Conservation (phyloP, 83 land plant genomes). For the Picea abies region DNA sequence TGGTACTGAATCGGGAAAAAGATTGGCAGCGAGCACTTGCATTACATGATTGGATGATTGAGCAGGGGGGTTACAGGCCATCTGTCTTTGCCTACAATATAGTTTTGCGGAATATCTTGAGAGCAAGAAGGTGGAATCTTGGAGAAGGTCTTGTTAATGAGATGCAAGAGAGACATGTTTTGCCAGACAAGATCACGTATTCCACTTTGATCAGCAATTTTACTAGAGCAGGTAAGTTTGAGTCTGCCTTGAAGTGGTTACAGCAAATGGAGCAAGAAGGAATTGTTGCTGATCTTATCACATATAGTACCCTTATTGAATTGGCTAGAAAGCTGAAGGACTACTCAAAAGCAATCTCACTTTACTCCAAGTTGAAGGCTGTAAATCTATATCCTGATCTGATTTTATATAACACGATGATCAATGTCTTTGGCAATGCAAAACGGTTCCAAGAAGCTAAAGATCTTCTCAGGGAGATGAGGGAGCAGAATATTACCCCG, state of each 20-base stretch:
- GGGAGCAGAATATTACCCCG: conserved; percentile 43
- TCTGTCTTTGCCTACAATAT: conserved; percentile 90
- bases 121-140: conserved; percentile 68
- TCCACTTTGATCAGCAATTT: conserved; percentile 83
- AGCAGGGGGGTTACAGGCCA: conserved; percentile 62
- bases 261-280: conserved; percentile 80
- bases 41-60: conserved; percentile 94
- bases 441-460: conserved; percentile 78
- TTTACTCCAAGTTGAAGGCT: conserved; percentile 68
- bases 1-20: conserved; percentile 66
- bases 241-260: conserved; percentile 75
- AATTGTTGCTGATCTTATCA: conserved; percentile 78
- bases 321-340: conserved; percentile 74
- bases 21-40: conserved; percentile 93
- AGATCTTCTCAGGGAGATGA: conserved; percentile 70
- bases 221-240: conserved; percentile 76
- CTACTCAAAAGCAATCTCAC: conserved; percentile 80
- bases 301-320: conserved; percentile 87
- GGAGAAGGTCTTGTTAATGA: conserved; percentile 88
- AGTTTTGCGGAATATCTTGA: conserved; percentile 70
- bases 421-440: conserved; percentile 77
- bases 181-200: conserved; percentile 91
- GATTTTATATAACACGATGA: conserved; percentile 69
- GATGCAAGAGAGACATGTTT: conserved; percentile 63
- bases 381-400: conserved; percentile 64